Percentiles rank a stretch among this genome's conserved stretches.
Conservation (phyloP, 805 yeast species). For the Scheffersomyces amazonensis region DNA sequence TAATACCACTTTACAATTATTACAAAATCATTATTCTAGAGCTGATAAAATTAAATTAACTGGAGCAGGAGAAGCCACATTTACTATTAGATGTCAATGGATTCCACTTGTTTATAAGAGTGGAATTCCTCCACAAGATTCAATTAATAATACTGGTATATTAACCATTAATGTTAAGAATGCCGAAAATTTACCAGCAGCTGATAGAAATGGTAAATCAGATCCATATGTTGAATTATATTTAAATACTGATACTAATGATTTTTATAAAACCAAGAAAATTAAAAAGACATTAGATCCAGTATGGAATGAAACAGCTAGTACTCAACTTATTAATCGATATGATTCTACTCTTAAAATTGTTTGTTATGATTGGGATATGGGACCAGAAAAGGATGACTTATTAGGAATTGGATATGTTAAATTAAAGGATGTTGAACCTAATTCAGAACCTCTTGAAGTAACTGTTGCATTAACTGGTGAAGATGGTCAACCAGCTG, state of each 20-base stretch:
- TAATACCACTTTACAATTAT: constrained; percentile 63
- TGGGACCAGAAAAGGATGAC: constrained; percentile 86
- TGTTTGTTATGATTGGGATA: constrained; percentile 85
- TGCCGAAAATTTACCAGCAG: constrained; percentile 72
- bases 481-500: constrained; percentile 55
- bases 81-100: constrained; percentile 68
- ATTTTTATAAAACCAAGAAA: constrained; percentile 70
- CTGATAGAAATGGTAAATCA: constrained; percentile 89
- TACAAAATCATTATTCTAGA: constrained; percentile 61
- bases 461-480: constrained; percentile 51
- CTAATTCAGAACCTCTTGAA: constrained; percentile 48
- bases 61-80: constrained; percentile 50
- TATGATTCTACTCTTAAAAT: constrained; percentile 57
- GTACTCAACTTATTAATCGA: constrained; percentile 57
- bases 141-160: constrained; percentile 71
- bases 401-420: constrained; percentile 64
- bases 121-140: constrained; percentile 69
- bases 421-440: constrained; percentile 44
- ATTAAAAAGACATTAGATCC: constrained; percentile 88
- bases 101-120: constrained; percentile 63
- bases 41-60: constrained; percentile 56
- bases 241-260: constrained; percentile 58
- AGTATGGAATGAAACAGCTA: constrained; percentile 74
- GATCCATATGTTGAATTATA: constrained; percentile 83
- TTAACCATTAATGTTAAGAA: constrained; percentile 57